These are phyloP conservation scores for Thalassiosira ordinaria DNA, from an alignment of 352 stramenopile genomes.

Conservation along the genomic window DNA sequence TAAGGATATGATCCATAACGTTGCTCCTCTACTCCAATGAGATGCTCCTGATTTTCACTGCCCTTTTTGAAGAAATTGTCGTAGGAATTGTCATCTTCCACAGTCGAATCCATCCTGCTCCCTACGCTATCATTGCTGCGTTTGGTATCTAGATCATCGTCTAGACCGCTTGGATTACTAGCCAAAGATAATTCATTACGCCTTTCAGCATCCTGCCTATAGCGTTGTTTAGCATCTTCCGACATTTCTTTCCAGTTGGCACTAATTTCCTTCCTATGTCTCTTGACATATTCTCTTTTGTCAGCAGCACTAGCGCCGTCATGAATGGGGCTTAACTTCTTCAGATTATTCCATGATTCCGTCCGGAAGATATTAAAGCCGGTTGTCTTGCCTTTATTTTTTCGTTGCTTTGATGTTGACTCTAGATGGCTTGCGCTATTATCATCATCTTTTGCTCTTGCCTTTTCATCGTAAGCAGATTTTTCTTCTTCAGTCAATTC, in stretches of 20 bases:
- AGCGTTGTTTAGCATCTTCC: neutral
- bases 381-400: slow-evolving; percentile 2
- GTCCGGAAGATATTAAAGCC: slow-evolving; percentile 28
- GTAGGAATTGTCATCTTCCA: neutral
- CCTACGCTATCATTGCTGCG: neutral
- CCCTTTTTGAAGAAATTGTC: neutral
- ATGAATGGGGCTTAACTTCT: neutral
- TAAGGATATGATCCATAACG: neutral
- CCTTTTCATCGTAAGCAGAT: slow-evolving; percentile 12
- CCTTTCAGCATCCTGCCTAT: neutral
- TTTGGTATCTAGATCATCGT: neutral
- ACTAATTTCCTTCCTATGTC: neutral
- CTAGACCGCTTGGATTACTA: neutral
- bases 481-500: slow-evolving; percentile 13
- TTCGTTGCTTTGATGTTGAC: slow-evolving; percentile 6
- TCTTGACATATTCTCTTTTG: neutral
- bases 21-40: neutral
- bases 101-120: neutral
- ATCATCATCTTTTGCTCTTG: neutral
- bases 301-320: neutral
- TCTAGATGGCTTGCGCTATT: neutral
- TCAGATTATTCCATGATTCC: neutral
- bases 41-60: neutral
- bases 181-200: neutral
- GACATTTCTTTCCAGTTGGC: slow-evolving; percentile 13